Evolutionary conservation across 352 stramenopile genomes (phyloP).

Genomic region (Pythium pyrilobum): DNA sequence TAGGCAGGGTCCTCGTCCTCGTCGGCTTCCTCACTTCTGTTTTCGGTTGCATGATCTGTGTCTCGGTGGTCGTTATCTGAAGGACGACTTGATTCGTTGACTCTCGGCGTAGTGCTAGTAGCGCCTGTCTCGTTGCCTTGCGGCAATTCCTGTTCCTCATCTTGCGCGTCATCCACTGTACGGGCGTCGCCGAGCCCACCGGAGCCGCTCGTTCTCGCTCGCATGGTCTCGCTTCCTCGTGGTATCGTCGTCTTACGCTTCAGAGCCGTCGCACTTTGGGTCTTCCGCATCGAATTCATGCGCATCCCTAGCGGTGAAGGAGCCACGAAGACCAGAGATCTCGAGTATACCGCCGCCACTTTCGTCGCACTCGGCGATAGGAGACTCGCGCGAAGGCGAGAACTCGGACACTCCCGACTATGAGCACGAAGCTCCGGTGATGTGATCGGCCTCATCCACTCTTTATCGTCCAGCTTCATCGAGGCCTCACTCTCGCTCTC

Average conservation of each 20-base stretch:
- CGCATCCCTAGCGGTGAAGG: conserved; percentile 41
- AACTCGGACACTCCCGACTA: not conserved
- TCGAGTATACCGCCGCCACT: conserved; percentile 26
- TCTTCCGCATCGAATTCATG: conserved; percentile 11
- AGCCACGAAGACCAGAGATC: conserved; percentile 34
- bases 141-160: too few species aligned
- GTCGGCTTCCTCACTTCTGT: not conserved
- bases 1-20: not conserved
- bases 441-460: not conserved
- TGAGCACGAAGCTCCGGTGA: conserved; percentile 1
- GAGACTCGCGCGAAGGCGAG: not conserved
- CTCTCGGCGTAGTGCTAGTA: too few species aligned
- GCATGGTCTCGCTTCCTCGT: not conserved
- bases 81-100: too few species aligned
- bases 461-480: not conserved
- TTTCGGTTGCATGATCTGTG: not conserved
- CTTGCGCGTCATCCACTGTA: too few species aligned
- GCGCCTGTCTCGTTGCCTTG: too few species aligned
- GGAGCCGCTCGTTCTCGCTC: too few species aligned
- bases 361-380: not conserved
- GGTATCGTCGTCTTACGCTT: not conserved
- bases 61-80: not conserved
- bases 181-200: too few species aligned
- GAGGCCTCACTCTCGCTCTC: not conserved
- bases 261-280: not conserved